Percentiles rank a stretch among this genome's conserved stretches.
Evolutionary conservation across 2,329 filamentous ascomycete genomes (phyloP).

Genomic region (Karstenula rhodostoma): DNA sequence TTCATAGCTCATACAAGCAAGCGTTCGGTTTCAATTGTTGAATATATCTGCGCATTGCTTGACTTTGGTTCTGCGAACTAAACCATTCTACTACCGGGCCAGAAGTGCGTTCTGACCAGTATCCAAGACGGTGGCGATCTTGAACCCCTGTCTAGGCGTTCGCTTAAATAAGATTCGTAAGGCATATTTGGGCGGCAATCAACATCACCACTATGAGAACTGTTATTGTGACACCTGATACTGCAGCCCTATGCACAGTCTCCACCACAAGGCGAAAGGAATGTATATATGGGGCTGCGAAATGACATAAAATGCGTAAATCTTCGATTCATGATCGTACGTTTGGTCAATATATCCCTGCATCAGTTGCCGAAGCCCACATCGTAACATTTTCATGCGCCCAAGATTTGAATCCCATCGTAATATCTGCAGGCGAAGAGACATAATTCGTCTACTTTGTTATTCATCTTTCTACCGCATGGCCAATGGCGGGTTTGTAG

Average conservation of each 20-base stretch:
- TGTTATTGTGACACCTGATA: neutral
- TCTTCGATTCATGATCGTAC: neutral
- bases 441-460: neutral
- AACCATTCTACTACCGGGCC: neutral
- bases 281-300: neutral
- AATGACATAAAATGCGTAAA: neutral
- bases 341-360: neutral
- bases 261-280: neutral
- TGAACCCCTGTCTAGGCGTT: slow-evolving; percentile 4
- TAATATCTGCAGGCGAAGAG: neutral
- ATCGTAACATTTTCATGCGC: neutral
- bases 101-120: neutral
- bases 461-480: neutral
- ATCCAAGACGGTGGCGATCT: neutral
- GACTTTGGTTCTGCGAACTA: neutral
- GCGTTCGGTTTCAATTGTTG: neutral
- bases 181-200: neutral
- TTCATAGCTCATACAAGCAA: neutral
- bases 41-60: neutral
- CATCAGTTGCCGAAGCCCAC: neutral
- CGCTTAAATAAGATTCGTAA: slow-evolving; percentile 3
- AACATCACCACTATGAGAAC: neutral
- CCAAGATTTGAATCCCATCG: too few relatives aligned
- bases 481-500: too few relatives aligned
- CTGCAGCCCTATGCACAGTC: neutral